Evolutionary conservation across 2,329 filamentous ascomycete genomes (phyloP).

Genomic region (Triangularia setosa): DNA sequence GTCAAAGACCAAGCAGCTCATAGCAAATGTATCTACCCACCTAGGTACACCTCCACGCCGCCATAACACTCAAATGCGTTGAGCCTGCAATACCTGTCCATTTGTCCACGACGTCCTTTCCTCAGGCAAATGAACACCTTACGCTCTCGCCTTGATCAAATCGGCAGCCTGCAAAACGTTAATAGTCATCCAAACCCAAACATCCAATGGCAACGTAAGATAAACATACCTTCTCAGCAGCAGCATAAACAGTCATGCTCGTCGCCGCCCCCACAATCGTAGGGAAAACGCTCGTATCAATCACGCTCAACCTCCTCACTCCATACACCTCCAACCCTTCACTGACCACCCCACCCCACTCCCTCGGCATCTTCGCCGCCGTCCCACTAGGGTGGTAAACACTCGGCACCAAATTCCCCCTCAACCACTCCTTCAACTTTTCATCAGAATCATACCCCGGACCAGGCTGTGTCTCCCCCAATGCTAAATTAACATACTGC

Average conservation of each 20-base stretch:
- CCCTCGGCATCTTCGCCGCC: conserved; percentile 28
- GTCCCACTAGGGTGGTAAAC: conserved; percentile 30
- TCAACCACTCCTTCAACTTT: conserved; percentile 24
- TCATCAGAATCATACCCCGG: conserved; percentile 20
- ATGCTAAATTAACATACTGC: conserved; percentile 19
- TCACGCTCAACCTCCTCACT: neutral
- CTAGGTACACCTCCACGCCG: no score
- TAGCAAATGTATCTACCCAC: no score
- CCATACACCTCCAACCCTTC: conserved; percentile 30
- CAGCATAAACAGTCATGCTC: conserved; percentile 7
- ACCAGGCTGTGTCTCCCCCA: conserved; percentile 23
- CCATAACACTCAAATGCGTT: no score
- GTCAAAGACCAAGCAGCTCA: no score
- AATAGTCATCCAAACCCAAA: neutral
- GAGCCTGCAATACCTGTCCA: no score
- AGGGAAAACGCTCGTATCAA: conserved; percentile 3
- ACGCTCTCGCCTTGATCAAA: conserved; percentile 4
- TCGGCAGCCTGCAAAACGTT: neutral
- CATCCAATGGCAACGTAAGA: neutral
- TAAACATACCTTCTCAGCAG: conserved; percentile 5
- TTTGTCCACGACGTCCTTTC: neutral
- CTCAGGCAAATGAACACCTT: no score
- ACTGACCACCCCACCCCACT: conserved; percentile 30
- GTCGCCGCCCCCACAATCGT: neutral
- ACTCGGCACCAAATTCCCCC: conserved; percentile 25